Evolutionary conservation across 495 filamentous ascomycete genomes (phyloP), one percentile per base, ranked within the genome.

Genomic region (Penicillium bialowiezense): DNA sequence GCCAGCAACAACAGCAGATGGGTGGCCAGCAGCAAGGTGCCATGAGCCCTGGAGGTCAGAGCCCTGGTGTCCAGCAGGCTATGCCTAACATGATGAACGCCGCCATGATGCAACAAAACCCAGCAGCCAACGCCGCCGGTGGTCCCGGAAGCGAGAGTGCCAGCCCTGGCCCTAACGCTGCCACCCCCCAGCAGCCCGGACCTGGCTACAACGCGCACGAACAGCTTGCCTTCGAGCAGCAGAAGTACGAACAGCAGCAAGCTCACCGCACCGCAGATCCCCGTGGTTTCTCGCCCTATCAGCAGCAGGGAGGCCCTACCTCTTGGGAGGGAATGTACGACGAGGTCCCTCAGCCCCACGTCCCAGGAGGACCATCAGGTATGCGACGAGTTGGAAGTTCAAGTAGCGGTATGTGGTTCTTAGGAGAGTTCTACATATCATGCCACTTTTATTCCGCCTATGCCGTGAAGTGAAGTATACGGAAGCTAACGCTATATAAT

Each of bases 281-380:
- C 48, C 73, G 75, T 15, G 73, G 63, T 7, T 76, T 68, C 48
- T 74, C 72, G 36, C 75, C 73, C 6, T 76, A 74, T 38, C 70
- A 80, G 61, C 70, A 80, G 60, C 68, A 79, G 56, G 80, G 78
- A 32, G 78, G 77, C 3, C 85, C 87, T 19, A 91, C 88, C 18
- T 90, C 86, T 18, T 97, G 93, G 92, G 93, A 98, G 67, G 93
- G 93, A 46, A 98, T 98, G 93, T 98, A 98, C 66, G 93, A 98
- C 64, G 93, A 97, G 64, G 90, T 96, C 1, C 95, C 95, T 18
- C 90, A 91, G 59, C 91, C 91, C 7, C 83, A 85, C 48, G 80
- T 85, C 47, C 74, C 74, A 41, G 63, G 68, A 3, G 80, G 79
- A 40, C 78, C 78, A 18, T 61, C 72, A 37, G 73, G 78, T 37